Percentiles rank a stretch among this genome's conserved stretches.
Evolutionary conservation across 371 early-diverging fungal species (phyloP).

Genomic region (Sporodiniella umbellata): DNA sequence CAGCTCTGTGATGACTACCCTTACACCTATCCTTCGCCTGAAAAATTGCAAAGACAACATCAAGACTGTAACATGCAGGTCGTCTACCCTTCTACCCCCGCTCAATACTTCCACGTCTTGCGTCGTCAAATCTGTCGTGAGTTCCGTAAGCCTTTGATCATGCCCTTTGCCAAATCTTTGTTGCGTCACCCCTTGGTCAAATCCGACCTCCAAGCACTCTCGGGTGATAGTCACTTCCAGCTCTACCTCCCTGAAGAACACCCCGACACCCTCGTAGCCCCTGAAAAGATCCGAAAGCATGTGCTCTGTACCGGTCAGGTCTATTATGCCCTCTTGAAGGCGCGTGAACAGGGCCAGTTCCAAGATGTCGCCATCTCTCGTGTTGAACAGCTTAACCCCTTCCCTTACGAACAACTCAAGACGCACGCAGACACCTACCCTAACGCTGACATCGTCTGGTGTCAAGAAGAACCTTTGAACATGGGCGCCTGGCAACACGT

Average conservation of each 20-base stretch:
- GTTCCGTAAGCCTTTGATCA: constrained; percentile 92
- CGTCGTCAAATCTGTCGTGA: constrained; percentile 95
- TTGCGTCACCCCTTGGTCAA: constrained; percentile 92
- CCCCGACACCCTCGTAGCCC: constrained; percentile 68
- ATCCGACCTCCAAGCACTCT: constrained; percentile 81
- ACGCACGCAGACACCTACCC: constrained; percentile 87
- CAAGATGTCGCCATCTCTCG: constrained; percentile 89
- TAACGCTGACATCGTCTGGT: constrained; percentile 87
- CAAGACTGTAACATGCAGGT: constrained; percentile 98
- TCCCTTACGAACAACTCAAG: constrained; percentile 92
- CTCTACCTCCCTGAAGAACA: constrained; percentile 90
- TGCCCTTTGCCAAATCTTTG: constrained; percentile 89
- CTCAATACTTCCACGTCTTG: constrained; percentile 95
- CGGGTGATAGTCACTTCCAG: constrained; percentile 79
- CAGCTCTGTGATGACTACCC: constrained; percentile 95
- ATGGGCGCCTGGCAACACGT: constrained; percentile 91
- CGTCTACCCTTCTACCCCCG: constrained; percentile 91
- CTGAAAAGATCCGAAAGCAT: constrained; percentile 81
- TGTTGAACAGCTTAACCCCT: constrained; percentile 92
- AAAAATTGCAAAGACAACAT: constrained; percentile 82
- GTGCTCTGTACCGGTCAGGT: constrained; percentile 95
- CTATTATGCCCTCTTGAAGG: constrained; percentile 87
- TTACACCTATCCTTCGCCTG: constrained; percentile 74
- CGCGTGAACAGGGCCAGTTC: constrained; percentile 84
- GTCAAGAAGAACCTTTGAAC: constrained; percentile 96